Evolutionary conservation across 2,329 filamentous ascomycete species (phyloP), one percentile per base, ranked within the genome.

Genomic region (Fusarium longipes): DNA sequence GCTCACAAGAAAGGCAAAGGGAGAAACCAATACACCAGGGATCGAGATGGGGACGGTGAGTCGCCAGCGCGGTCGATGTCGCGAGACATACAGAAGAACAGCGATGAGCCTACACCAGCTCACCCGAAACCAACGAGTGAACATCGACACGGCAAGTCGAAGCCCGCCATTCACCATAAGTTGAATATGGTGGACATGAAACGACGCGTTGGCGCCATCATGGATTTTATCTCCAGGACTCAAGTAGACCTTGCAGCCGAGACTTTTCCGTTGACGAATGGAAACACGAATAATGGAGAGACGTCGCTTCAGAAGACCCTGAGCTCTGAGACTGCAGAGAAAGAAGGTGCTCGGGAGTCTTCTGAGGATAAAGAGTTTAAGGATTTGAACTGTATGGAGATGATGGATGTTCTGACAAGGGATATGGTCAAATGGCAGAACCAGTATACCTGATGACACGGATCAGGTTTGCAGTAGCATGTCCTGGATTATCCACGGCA

Each of bases 111-210:
- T 25, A 73, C 70, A 24, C 70, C 70, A 44, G 70, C 70, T 18
- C 76, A 82, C 62, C 73, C 72, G 57, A 85, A 76, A 62, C 69
- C 65, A 47, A 48, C 79, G 29, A 76, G 80, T 43, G 83, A 87
- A 44, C 78, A 83, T 68, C 90, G 89, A 67, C 82, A 86, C 44
- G 74, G 76, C 58, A 88, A 87, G 72, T 79, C 81, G 30, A 86
- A 86, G 71, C 77, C 73, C 5, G 71, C 81, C 57, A 82, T 83
- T 48, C 86, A 85, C 77, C 89, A 86, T 69, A 93, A 92, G 76
- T 87, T 93, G 57, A 94, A 89, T 27, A 92, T 96, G 89, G 90
- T 90, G 61, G 93, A 97, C 75, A 93, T 97, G 88, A 93, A 92
- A 79, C 88, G 92, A 67, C 90, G 93, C 11, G 93, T 94, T 8